A percentile compares a stretch with the other conserved stretches of the same genome.
These are phyloP conservation scores for Cerrena zonata DNA, from an alignment of 1,284 basidiomycete genomes.

Conservation along the genomic window DNA sequence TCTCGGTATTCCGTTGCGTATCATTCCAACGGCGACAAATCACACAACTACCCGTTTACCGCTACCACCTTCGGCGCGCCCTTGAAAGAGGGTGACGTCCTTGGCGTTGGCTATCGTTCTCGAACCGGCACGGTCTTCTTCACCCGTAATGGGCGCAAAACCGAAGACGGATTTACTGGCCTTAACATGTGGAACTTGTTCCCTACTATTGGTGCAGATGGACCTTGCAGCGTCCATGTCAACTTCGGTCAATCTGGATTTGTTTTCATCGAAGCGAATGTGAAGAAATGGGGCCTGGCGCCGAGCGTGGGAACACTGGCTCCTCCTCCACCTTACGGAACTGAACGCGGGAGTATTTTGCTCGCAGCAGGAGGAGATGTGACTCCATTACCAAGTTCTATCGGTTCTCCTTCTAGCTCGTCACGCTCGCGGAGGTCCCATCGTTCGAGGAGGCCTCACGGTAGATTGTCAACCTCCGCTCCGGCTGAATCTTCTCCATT, in stretches of 20 bases:
- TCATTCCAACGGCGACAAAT: constrained; percentile 95
- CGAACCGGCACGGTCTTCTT: constrained; percentile 94
- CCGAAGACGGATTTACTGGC: constrained; percentile 90
- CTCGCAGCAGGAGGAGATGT: constrained; percentile 79
- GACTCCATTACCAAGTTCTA: constrained; percentile 32
- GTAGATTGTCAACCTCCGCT: constrained; percentile 31
- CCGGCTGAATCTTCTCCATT: constrained; percentile 58
- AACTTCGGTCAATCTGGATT: constrained; percentile 95
- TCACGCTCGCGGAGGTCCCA: constrained; percentile 54
- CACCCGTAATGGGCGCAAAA: constrained; percentile 90
- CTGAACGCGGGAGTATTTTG: constrained; percentile 87
- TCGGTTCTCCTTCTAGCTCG: constrained; percentile 38
- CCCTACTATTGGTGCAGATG: constrained; percentile 90
- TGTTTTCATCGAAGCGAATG: constrained; percentile 96
- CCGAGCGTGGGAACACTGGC: constrained; percentile 92
- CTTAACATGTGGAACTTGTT: constrained; percentile 87
- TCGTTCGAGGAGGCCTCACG: constrained; percentile 43
- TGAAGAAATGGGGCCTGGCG: constrained; percentile 96
- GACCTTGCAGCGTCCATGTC: constrained; percentile 89
- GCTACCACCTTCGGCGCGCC: constrained; percentile 78
- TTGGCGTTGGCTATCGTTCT: constrained; percentile 90
- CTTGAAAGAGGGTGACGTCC: constrained; percentile 88
- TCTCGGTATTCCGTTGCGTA: constrained; percentile 92
- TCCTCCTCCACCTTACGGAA: constrained; percentile 91
- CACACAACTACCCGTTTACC: constrained; percentile 95